Percentiles rank a stretch among this genome's conserved stretches.
These are phyloP conservation scores for Ustilago cynodontis DNA, from an alignment of 1,284 basidiomycete species.

Conservation along the genomic window DNA sequence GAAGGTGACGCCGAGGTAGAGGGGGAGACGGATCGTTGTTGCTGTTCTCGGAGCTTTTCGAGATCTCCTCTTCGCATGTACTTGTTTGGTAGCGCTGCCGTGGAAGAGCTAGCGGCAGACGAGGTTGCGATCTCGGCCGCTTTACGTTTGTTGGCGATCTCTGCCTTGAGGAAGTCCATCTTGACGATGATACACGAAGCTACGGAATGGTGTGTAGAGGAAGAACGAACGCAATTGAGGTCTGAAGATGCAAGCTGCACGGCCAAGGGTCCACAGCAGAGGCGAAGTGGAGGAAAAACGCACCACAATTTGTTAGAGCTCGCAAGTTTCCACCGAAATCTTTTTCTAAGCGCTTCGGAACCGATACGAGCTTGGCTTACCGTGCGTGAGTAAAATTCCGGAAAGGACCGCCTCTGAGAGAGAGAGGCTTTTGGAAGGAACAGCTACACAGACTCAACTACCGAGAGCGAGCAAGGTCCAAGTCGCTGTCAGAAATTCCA, in stretches of 20 bases:
- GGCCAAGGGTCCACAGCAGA: conserved; percentile 9
- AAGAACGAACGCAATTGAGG: too few relatives aligned
- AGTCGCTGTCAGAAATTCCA: conserved; percentile 17
- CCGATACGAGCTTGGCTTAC: conserved; percentile 14
- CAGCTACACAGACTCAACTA: conserved; percentile 3
- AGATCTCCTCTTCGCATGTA: conserved; percentile 62
- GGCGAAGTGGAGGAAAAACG: conserved; percentile 14
- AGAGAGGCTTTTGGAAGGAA: not conserved
- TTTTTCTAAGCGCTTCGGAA: conserved; percentile 16
- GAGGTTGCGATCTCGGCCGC: conserved; percentile 72
- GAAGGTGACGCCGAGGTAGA: conserved; percentile 6
- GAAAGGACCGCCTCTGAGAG: conserved; percentile 16
- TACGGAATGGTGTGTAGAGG: too few relatives aligned
- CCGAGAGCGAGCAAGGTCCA: not conserved
- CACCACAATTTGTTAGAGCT: conserved; percentile 12
- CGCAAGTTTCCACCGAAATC: not conserved
- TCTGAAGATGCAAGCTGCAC: not conserved
- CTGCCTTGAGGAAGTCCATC: conserved; percentile 89
- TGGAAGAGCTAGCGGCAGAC: conserved; percentile 8
- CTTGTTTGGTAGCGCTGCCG: conserved; percentile 32
- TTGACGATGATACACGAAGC: not conserved
- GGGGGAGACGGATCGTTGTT: conserved; percentile 31
- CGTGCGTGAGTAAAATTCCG: conserved; percentile 40
- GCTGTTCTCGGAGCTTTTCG: conserved; percentile 42
- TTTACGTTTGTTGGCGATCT: conserved; percentile 81